Base-by-base conservation (phyloP, 2,329 filamentous ascomycete species). In the Botrytis fragariae region DNA sequence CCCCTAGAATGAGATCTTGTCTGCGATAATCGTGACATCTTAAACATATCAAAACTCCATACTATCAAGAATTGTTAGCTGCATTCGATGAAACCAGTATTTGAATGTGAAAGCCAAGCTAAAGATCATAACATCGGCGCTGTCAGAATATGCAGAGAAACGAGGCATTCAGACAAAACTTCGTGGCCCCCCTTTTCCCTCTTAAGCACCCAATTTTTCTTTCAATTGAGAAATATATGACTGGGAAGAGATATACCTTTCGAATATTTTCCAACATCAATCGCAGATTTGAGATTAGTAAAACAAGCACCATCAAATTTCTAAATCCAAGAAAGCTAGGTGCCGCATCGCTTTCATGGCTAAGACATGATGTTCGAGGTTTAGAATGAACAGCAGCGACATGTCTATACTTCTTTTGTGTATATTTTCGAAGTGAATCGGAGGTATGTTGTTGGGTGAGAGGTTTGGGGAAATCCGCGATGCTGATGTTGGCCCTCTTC, bases 311-410 rank as follows among this genome's bases (percentile, higher is more conserved):
- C 93, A 98, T 97, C 76, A 99, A 87, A 81, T 99, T 99, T 74
- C 95, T 88, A 81, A 99, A 98, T 0, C 96, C 96, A 25, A 97
- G 84, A 81, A 98, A 98, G 81, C 93, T 97, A 35, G 95, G 93
- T 3, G 90, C 86, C 22, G 65, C 85, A 63, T 88, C 84, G 2
- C 93, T 89, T 81, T 98, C 96, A 79, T 95, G 92, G 83, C 94
- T 97, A 65, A 98, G 86, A 79, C 92, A 94, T 37, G 95, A 97
- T 12, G 92, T 89, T 74, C 90, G 89, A 54, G 87, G 83, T 77
- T 88, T 82, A 12, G 90, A 90, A 83, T 99, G 96, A 51, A 97
- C 90, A 45, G 95, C 95, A 74, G 93, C 93, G 76, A 97, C 90
- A 88, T 99, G 96, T 77, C 94, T 92, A 84, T 98, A 98, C 82